Base-by-base conservation (phyloP, 177 flowering plant species). In the Vitis hybrid region DNA sequence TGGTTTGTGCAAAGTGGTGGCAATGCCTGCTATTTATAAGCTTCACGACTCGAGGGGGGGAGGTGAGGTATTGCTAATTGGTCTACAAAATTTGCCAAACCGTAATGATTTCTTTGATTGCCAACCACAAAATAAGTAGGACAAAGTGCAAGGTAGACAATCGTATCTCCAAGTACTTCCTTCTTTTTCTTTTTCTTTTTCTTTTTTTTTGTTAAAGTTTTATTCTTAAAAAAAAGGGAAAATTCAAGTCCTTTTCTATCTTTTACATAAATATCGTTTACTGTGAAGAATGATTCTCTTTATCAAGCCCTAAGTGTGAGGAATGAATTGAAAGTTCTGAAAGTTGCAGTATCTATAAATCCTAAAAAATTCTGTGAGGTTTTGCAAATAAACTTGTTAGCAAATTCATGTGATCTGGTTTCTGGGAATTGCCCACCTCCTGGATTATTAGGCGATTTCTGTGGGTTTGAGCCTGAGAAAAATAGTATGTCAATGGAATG, bases 1-100 rank as follows among this genome's bases (percentile, higher is more conserved):
- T 72, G 84, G 58, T 76, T 57, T 81, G 78, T 32, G 76, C 64
- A 70, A 27, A 65, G 77, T 65, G 67, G 78, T 66, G 65, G 78
- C 74, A 65, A 21, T 15, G 64, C 68, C 56, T 59, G 63, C 77
- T 74, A 69, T 78, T 84, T 81, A 84, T 83, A 83, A 57, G 79
- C 67, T 66, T 32, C 53, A n/a, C 55, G 68, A 53, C 56, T 65
- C 51, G 46, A 35, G 61, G 30, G 53, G 73, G 61, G 69, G 71
- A 27, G 66, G 79, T 71, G 71, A 79, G 84, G 81, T 63, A 62
- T 21, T n/a, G 79, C 84, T 59, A 83, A 74, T 81, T 83, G 82
- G 78, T 75, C 58, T 72, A 59, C 71, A 71, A 67, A 73, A 46
- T 63, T 78, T 64, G 57, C 56, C 63, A 66, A 73, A 52, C 11